Evolutionary conservation across 2,329 filamentous ascomycete genomes (phyloP).

Genomic region (Mycocentrospora acerina): DNA sequence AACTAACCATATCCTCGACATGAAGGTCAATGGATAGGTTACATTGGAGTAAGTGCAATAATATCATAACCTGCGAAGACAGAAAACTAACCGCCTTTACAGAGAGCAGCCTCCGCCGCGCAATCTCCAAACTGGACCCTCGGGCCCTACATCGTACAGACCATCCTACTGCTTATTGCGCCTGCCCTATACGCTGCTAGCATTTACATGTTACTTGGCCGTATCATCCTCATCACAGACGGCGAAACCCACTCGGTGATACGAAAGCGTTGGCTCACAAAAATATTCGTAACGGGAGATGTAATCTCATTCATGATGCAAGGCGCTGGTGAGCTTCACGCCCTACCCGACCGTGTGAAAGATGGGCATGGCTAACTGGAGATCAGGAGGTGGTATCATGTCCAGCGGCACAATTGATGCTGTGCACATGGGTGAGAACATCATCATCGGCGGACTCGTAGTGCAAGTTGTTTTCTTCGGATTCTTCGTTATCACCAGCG

Average conservation of each 20-base stretch:
- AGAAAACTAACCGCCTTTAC: background rate
- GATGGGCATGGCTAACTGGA: constrained; percentile 2
- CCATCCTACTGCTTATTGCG: constrained; percentile 46
- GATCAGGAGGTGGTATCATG: constrained; percentile 19
- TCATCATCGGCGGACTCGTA: constrained; percentile 37
- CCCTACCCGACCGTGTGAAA: constrained; percentile 30
- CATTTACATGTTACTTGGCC: constrained; percentile 53
- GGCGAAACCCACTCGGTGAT: constrained; percentile 45
- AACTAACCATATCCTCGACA: background rate
- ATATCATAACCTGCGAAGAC: background rate
- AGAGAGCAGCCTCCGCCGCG: constrained; percentile 8
- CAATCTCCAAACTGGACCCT: constrained; percentile 31
- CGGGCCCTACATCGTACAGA: constrained; percentile 43
- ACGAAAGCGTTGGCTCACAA: constrained; percentile 43
- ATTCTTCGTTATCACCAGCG: constrained; percentile 45
- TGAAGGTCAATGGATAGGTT: constrained; percentile 53
- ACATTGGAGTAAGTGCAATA: constrained; percentile 36
- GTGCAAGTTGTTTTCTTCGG: constrained; percentile 53
- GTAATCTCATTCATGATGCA: constrained; percentile 50
- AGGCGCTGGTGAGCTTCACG: constrained; percentile 9
- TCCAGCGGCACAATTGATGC: constrained; percentile 8
- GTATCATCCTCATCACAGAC: constrained; percentile 44
- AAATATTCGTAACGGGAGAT: constrained; percentile 50
- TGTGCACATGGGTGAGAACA: constrained; percentile 15
- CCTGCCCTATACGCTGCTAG: constrained; percentile 52